Base-by-base conservation (phyloP, 805 yeast genomes). In the Saccharomycodes ludwigii region DNA sequence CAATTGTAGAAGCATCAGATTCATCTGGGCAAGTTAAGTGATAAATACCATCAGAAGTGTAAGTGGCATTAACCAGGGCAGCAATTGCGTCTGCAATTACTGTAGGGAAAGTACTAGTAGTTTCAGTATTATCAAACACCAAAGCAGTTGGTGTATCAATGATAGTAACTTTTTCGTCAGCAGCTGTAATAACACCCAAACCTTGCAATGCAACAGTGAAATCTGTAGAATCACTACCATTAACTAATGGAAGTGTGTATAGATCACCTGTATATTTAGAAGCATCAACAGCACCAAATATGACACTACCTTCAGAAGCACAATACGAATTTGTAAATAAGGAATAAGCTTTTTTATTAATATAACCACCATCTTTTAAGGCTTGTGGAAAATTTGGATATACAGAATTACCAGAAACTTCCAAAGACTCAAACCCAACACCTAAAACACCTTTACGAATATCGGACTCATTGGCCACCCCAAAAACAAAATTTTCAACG, bases 211-310 rank as follows among this genome's bases (percentile, higher is more conserved):
- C 66, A 28, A 74, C 52, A 33, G 71, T 69, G 19, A 73, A 48
- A 32, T 69, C 58, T 21, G 69, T 58, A 6, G 75, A 64, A 6
- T 43, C 29, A n/a, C 35, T 32, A 6, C 65, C 50, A 50, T 73
- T 73, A 37, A 71, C 58, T 42, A 65, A 48, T 22, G 75, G 73
- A 8, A 73, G 52, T 3, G 68, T 51, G 14, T 53, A 46, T 21
- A 73, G 48, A 19, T 49, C 39, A 6, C 81, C 82, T 1, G 56
- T 36, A 47, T 63, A 72, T 47, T 72, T 73, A 19, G 65, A 58
- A 24, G 59, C 59, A 41, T 76, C 84, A 21, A 71, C 55, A 8
- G 73, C 84, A 11, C 85, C 84, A 57, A 77, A 76, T 31, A 77
- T 46, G 13, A 77, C 57, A 4, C 65, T 50, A 1, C 80, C 80